These are phyloP conservation scores for Botrytis medusae DNA, from an alignment of 2,329 filamentous ascomycete species.

Conservation along the genomic window DNA sequence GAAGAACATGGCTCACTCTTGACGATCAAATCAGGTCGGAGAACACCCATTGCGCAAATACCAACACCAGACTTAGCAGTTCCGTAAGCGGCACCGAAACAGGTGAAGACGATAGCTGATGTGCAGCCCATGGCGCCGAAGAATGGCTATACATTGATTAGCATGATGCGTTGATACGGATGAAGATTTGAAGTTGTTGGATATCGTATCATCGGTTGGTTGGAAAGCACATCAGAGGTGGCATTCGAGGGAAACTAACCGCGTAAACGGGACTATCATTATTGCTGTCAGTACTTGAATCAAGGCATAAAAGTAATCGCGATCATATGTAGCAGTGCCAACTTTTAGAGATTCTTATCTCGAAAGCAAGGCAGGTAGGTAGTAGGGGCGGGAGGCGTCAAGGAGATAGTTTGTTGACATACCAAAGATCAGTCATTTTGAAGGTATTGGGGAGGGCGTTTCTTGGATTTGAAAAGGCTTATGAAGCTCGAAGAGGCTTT, in stretches of 20 bases:
- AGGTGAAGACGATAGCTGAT: constrained; percentile 93
- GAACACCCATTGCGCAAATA: constrained; percentile 97
- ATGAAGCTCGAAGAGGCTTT: constrained; percentile 33
- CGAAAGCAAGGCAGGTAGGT: constrained; percentile 12
- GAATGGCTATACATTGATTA: constrained; percentile 62
- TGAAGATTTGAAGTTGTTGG: constrained; percentile 20
- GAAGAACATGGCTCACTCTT: constrained; percentile 72
- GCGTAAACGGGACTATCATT: constrained; percentile 86
- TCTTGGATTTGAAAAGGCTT: constrained; percentile 22
- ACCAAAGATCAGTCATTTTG: constrained; percentile 78
- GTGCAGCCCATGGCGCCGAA: constrained; percentile 98
- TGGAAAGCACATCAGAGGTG: constrained; percentile 7
- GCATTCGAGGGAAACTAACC: constrained; percentile 64
- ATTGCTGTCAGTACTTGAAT: constrained; percentile 46
- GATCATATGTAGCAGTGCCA: constrained; percentile 17
- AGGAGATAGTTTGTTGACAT: constrained; percentile 49
- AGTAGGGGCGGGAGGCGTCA: constrained; percentile 10
- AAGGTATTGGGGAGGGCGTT: constrained; percentile 39
- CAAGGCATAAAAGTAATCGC: not conserved
- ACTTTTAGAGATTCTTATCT: constrained; percentile 28
- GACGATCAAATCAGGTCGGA: constrained; percentile 96
- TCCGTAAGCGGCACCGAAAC: constrained; percentile 94
- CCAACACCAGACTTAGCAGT: constrained; percentile 99
- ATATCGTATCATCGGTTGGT: not conserved
- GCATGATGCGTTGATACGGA: constrained; percentile 32